A percentile compares a stretch with the other conserved stretches of the same genome.
Conservation (phyloP, 2,329 filamentous ascomycete species). For the Lomentospora prolificans region DNA sequence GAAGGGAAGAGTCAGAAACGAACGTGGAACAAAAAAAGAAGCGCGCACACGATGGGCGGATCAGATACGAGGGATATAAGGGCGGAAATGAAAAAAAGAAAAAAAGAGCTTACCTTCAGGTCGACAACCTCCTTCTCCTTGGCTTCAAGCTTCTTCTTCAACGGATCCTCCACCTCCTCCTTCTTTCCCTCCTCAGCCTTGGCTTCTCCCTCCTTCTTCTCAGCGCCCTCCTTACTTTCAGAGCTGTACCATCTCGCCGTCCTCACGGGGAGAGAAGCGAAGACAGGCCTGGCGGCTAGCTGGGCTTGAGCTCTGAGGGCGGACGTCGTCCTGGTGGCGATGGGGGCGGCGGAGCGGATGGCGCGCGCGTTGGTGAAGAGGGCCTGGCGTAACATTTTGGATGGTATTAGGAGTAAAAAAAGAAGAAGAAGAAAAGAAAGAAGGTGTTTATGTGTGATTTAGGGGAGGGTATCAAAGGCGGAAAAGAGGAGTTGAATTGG, state of each 20-base stretch:
- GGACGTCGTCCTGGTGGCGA: constrained; percentile 6
- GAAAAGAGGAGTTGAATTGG: neutral
- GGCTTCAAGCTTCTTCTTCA: constrained; percentile 42
- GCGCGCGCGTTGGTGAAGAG: constrained; percentile 7
- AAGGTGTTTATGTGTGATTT: neutral
- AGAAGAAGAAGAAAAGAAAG: neutral
- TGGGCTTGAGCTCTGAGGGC: constrained; percentile 6
- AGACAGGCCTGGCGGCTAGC: neutral
- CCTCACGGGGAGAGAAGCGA: neutral
- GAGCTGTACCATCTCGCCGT: constrained; percentile 11
- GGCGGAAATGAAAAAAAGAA: too few species aligned
- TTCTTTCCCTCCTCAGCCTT: constrained; percentile 24
- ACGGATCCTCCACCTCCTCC: constrained; percentile 20
- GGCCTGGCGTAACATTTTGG: constrained; percentile 8
- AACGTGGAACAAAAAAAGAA: too few species aligned
- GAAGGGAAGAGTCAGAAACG: neutral
- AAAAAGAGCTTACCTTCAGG: constrained; percentile 60
- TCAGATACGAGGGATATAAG: too few species aligned
- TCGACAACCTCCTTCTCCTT: constrained; percentile 53
- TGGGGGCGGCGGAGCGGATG: constrained; percentile 4
- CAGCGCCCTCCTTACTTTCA: constrained; percentile 14
- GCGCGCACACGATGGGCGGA: too few species aligned
- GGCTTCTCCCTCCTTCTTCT: constrained; percentile 17
- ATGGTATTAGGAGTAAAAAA: neutral
- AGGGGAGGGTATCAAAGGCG: neutral